Evolutionary conservation across 139 green algal genomes (phyloP), one percentile per base, ranked within the genome.

Genomic region (Chlorokybus atmophyticus): DNA sequence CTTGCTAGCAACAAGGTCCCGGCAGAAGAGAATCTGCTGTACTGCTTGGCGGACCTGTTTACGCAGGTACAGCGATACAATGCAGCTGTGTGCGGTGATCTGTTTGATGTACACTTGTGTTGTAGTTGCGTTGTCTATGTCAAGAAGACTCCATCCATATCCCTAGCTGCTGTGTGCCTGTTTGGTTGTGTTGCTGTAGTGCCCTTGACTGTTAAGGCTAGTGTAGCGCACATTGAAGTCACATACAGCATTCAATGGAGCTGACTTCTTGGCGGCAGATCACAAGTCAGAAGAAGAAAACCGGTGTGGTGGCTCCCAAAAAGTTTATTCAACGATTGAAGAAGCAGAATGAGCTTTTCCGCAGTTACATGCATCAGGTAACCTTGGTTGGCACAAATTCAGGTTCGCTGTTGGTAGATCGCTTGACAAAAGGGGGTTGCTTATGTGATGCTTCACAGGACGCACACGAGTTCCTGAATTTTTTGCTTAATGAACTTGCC

Each of bases 381-480:
- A 7, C 4, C n/a, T 52, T 52, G 29, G 5, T 14, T 17, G 14
- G 14, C 38, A 47, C 14, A 47, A 14, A 14, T 17, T 14, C 38
- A 17, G 38, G 14, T 47, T 21, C 38, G 14, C 14, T 21, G 38
- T 17, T 17, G 38, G 38, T 47, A 14, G 17, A 14, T 47, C 17
- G 38, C 14, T 17, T 47, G 17, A 47, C 38, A n/a, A n/a, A n/a
- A n/a, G n/a, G n/a, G n/a, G n/a, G n/a, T n/a, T n/a, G n/a, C n/a
- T n/a, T n/a, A n/a, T n/a, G n/a, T 55, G 47, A 10, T 55, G 10
- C 24, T 14, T 10, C 24, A 53, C 85, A 97, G 82, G 90, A 98
- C 62, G 90, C 90, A 1, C 90, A 97, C 50, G 90, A 98, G 70
- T 97, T 98, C 62, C 71, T 96, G 2, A 94, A 94, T 68, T 95